Percentiles rank a stretch among this genome's conserved stretches.
Conservation (phyloP, 805 yeast species). For the Metschnikowia cubensis region DNA sequence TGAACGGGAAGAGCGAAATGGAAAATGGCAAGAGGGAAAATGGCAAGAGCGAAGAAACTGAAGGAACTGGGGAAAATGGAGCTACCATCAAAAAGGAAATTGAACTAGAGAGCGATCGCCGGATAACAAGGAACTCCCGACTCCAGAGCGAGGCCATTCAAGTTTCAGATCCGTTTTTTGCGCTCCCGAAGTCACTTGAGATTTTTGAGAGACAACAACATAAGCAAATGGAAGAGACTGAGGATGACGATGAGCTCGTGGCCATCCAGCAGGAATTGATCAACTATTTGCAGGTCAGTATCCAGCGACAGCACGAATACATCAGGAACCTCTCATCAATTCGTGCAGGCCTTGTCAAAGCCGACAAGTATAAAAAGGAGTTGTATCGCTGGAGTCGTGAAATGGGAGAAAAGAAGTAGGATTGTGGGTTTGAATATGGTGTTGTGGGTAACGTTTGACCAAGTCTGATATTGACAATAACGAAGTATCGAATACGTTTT, state of each 20-base stretch:
- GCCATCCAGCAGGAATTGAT: constrained; percentile 59
- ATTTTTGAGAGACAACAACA: constrained; percentile 28
- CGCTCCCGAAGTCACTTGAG: constrained; percentile 50
- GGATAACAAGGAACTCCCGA: constrained; percentile 11
- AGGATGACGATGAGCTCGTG: constrained; percentile 29
- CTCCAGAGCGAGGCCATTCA: constrained; percentile 56
- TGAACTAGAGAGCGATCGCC: constrained; percentile 15
- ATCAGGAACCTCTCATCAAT: constrained; percentile 72
- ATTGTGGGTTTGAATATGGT: neutral
- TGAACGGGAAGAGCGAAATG: neutral
- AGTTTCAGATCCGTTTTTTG: constrained; percentile 42
- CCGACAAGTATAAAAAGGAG: constrained; percentile 68
- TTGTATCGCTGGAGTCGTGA: constrained; percentile 83
- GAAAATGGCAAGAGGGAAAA: neutral
- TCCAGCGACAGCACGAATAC: constrained; percentile 67
- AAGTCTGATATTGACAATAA: too few relatives aligned
- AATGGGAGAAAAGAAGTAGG: constrained; percentile 48
- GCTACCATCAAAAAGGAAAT: constrained; percentile 2
- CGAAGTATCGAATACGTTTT: too few relatives aligned
- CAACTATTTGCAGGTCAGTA: constrained; percentile 42
- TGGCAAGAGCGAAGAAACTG: neutral
- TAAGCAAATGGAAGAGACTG: constrained; percentile 20
- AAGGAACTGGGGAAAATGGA: constrained; percentile 5
- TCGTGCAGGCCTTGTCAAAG: constrained; percentile 71
- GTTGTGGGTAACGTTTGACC: too few relatives aligned